These are phyloP conservation scores for Inga leiocalycina DNA, from an alignment of 306 rosid genomes.

Conservation along the genomic window DNA sequence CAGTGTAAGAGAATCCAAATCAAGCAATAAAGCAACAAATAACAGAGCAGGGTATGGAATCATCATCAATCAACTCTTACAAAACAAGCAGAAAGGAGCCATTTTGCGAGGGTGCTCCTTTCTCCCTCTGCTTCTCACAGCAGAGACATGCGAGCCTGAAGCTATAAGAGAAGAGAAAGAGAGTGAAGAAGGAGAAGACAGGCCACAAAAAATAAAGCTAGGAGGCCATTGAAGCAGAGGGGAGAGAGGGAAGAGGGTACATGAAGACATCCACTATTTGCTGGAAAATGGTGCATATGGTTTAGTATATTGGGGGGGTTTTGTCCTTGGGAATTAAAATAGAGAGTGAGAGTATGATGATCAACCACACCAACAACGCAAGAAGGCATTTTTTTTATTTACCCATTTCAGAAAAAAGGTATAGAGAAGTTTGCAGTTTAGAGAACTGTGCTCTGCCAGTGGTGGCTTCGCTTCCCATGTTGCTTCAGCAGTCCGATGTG, in stretches of 20 bases:
- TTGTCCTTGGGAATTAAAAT: constrained; percentile 31
- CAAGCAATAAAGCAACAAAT: constrained; percentile 39
- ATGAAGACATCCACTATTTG: constrained; percentile 48
- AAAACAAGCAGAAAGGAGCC: constrained; percentile 14
- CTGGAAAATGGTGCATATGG: constrained; percentile 41
- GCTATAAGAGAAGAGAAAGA: not conserved
- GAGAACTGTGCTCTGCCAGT: constrained; percentile 29
- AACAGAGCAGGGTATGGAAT: constrained; percentile 32
- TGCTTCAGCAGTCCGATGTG: constrained; percentile 39
- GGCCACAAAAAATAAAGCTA: not conserved
- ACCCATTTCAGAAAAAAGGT: constrained; percentile 22
- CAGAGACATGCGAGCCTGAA: constrained; percentile 21
- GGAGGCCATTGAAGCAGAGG: constrained; percentile 33
- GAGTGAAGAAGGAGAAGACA: not conserved
- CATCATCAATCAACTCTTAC: constrained; percentile 36
- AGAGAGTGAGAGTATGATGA: constrained; percentile 14
- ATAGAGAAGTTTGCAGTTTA: not conserved
- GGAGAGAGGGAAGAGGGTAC: constrained; percentile 33
- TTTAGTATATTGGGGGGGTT: constrained; percentile 25
- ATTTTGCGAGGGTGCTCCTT: constrained; percentile 26
- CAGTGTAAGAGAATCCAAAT: constrained; percentile 31
- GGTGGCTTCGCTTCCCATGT: constrained; percentile 41
- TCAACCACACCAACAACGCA: constrained; percentile 36
- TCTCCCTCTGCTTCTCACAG: not conserved
- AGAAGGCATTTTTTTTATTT: constrained; percentile 23